A percentile compares a stretch with the other conserved stretches of the same genome.
Conservation (phyloP, 768 basidiomycete species). For the Collybiopsis luxurians region DNA sequence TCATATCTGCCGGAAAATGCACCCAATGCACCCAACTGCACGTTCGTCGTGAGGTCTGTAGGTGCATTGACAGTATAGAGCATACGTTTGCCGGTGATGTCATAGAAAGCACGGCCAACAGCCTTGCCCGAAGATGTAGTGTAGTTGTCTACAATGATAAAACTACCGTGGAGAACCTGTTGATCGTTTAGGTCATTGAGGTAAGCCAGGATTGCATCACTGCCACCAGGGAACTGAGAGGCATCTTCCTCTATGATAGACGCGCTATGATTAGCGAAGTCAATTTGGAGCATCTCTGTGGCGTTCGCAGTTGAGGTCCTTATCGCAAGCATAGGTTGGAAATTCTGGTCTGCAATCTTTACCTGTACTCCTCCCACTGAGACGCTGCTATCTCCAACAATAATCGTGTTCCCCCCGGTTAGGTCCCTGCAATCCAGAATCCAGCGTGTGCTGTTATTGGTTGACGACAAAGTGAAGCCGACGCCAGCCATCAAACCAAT, state of each 20-base stretch:
- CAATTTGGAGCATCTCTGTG: neutral
- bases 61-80: neutral
- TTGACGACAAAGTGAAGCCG: neutral
- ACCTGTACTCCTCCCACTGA: neutral
- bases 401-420: neutral
- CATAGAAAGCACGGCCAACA: neutral
- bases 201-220: neutral
- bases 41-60: neutral
- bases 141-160: neutral
- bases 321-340: neutral
- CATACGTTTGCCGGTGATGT: neutral
- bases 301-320: too few relatives aligned
- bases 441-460: neutral
- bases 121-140: neutral
- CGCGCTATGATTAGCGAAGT: neutral
- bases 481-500: neutral
- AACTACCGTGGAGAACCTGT: neutral
- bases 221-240: neutral
- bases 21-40: neutral
- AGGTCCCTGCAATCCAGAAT: neutral
- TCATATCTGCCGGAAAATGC: too few relatives aligned
- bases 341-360: neutral
- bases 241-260: neutral
- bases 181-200: neutral
- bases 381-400: neutral